phyloP scores from a whole-genome alignment of 495 filamentous ascomycete genomes.

The Polyplosphaeria fusca region DNA sequence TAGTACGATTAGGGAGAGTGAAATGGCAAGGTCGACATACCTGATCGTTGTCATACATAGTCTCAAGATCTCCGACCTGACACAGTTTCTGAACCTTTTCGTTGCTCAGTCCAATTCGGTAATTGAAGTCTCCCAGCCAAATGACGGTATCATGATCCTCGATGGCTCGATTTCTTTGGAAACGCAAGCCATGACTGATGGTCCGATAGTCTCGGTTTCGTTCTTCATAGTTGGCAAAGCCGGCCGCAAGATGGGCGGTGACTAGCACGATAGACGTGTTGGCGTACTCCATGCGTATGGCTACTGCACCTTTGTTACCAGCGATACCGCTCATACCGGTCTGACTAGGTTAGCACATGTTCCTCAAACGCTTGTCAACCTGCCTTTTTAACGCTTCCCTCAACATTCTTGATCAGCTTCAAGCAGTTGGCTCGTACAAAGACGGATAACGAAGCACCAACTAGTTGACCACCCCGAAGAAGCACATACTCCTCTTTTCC shows the following conservation, averaged over 20 bases:
- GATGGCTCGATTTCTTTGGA: conserved; percentile 84
- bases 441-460: conserved; percentile 87
- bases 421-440: conserved; percentile 78
- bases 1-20: conserved; percentile 3
- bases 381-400: conserved; percentile 88
- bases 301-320: conserved; percentile 96
- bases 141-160: conserved; percentile 92
- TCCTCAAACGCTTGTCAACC: not conserved
- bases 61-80: conserved; percentile 65
- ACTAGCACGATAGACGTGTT: conserved; percentile 92
- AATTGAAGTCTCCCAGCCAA: conserved; percentile 99
- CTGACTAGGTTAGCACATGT: conserved; percentile 37
- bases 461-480: conserved; percentile 86
- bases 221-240: conserved; percentile 96
- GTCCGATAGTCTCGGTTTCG: conserved; percentile 89
- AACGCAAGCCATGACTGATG: conserved; percentile 80
- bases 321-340: conserved; percentile 97
- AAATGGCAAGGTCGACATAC: conserved; percentile 8
- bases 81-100: conserved; percentile 76
- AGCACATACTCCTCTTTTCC: conserved; percentile 79
- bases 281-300: conserved; percentile 93
- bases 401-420: conserved; percentile 86
- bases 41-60: conserved; percentile 89
- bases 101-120: conserved; percentile 82
- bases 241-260: conserved; percentile 93